Base-by-base conservation (phyloP, 2,329 filamentous ascomycete genomes). In the Pseudovirgaria hyperparasitica region DNA sequence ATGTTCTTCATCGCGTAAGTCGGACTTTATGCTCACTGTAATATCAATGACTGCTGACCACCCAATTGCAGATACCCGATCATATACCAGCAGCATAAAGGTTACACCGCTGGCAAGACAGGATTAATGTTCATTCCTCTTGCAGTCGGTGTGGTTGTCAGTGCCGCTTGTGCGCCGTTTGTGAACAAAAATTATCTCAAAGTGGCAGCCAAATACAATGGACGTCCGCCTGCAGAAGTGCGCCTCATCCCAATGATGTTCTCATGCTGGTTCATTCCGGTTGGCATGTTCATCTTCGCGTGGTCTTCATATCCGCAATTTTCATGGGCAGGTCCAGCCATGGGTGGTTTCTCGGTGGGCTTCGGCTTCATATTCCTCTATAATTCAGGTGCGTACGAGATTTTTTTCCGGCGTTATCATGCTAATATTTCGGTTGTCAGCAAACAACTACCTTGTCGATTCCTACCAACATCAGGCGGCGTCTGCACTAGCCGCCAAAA, bases 121-220 rank as follows among this genome's bases (percentile, higher is more conserved):
- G 84, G 82, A 24, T 63, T 92, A 6, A 87, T 90, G 77, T 92
- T 92, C 52, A 85, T 90, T 35, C 82, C 82, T 2, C 52, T 90
- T 23, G 81, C 82, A 6, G 57, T 90, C 11, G 82, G 82, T 26
- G 81, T 90, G 10, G 11, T 87, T 2, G 33, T 57, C 22, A 79
- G 76, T 1, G 78, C 82, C 10, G 43, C 56, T 9, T 81, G 72
- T 51, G 62, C 80, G 1, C 78, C 84, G 0, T 39, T 77, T 0
- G 72, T 92, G 45, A 92, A 92, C 65, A 77, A 70, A 34, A 77
- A 92, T 57, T 92, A 92, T 58, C 54, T 87, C 31, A 67, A 52
- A 19, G 51, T 81, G 18, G 67, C 65, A 5, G 40, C 54, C 4
- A 70, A 75, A 48, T 65, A 79, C 56, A 66, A 73, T 43, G 79